A percentile compares a stretch with the other conserved stretches of the same genome.
Conservation (phyloP, 352 stramenopile genomes). For the Phytophthora pistaciae region DNA sequence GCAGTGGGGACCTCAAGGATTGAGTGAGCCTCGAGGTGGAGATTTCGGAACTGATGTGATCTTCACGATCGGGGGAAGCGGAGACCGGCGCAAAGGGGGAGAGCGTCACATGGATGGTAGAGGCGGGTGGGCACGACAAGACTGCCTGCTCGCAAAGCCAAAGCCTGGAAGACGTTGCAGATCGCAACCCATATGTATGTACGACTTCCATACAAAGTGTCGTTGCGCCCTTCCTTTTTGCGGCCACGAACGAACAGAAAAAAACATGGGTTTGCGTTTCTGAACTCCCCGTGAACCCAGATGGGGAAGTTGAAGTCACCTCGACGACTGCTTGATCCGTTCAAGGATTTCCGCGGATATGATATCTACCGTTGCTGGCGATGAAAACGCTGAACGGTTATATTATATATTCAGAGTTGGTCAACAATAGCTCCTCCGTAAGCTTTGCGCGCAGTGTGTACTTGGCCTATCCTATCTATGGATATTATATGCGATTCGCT, state of each 20-base stretch:
- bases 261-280: slow-evolving; percentile 20
- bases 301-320: slow-evolving; percentile 14
- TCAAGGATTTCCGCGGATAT: neutral
- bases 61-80: neutral
- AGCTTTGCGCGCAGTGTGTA: too few relatives aligned
- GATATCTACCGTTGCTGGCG: slow-evolving; percentile 1
- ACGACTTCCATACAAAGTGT: neutral
- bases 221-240: slow-evolving; percentile 3
- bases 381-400: neutral
- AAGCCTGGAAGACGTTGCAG: slow-evolving; percentile 9
- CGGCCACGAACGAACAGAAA: slow-evolving; percentile 16
- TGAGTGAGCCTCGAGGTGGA: slow-evolving; percentile 5
- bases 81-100: neutral
- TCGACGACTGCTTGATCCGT: neutral
- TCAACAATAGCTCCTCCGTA: too few relatives aligned
- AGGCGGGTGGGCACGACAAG: neutral
- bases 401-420: too few relatives aligned
- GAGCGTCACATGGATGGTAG: slow-evolving; percentile 9
- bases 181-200: slow-evolving; percentile 10
- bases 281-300: slow-evolving; percentile 12
- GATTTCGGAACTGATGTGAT: slow-evolving; percentile 20
- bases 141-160: slow-evolving; percentile 1
- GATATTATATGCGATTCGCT: too few relatives aligned
- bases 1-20: neutral
- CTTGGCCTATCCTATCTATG: too few relatives aligned